These are phyloP conservation scores for Picocystis salinarum DNA, from an alignment of 139 green algal species.

Conservation along the genomic window DNA sequence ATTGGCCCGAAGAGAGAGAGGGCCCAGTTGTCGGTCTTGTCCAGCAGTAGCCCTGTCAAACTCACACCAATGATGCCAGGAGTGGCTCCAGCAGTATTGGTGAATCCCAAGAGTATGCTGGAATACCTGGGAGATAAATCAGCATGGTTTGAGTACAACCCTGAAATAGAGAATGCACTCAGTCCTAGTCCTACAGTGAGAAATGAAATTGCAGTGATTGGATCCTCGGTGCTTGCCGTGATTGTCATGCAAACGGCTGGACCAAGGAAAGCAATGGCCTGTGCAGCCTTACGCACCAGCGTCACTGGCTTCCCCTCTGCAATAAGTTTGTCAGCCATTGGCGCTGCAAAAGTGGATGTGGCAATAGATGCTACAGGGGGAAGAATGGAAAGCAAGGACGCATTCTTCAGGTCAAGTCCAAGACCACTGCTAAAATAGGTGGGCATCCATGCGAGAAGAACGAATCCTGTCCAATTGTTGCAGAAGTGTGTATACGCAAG, in stretches of 20 bases:
- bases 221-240: constrained; percentile 21
- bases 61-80: constrained; percentile 78
- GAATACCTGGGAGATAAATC: constrained; percentile 81
- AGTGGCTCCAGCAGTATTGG: constrained; percentile 70
- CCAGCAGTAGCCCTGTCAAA: constrained; percentile 36
- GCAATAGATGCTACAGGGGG: constrained; percentile 58
- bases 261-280: constrained; percentile 67
- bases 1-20: constrained; percentile 61
- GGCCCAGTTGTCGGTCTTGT: constrained; percentile 46
- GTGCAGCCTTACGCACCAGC: constrained; percentile 60
- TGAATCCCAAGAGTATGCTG: constrained; percentile 77
- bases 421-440: constrained; percentile 79
- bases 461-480: constrained; percentile 83
- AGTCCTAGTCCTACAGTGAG: constrained; percentile 60
- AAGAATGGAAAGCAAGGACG: constrained; percentile 48
- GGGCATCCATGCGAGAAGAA: constrained; percentile 90
- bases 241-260: constrained; percentile 55
- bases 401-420: constrained; percentile 49
- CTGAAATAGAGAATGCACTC: constrained; percentile 55
- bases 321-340: constrained; percentile 53
- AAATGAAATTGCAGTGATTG: constrained; percentile 1
- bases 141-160: constrained; percentile 88
- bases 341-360: constrained; percentile 60
- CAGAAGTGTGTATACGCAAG: constrained; percentile 86
- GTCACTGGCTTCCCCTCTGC: constrained; percentile 30